Evolutionary conservation across 2,329 filamentous ascomycete species (phyloP).

Genomic region (Colletotrichum nymphaeae): DNA sequence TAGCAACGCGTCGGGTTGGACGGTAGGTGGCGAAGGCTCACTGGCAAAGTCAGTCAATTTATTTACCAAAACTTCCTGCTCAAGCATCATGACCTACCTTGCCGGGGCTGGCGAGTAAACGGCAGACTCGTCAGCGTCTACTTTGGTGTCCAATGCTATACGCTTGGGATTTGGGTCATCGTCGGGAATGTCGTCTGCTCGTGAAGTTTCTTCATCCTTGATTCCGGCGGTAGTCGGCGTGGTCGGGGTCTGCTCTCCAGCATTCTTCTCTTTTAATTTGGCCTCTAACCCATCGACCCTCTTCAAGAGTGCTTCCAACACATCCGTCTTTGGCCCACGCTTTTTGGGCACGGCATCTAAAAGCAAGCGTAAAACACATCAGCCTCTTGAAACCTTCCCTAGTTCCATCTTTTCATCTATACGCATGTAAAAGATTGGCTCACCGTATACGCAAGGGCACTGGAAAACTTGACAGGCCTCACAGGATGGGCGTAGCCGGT

Average conservation of each 20-base stretch:
- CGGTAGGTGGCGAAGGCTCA: slow-evolving; percentile 55
- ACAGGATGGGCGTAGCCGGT: slow-evolving; percentile 84
- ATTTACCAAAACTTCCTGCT: background rate
- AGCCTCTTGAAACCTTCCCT: slow-evolving; percentile 8
- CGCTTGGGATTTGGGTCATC: slow-evolving; percentile 55
- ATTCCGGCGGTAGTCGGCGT: slow-evolving; percentile 37
- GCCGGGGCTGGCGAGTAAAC: slow-evolving; percentile 55
- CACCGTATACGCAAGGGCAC: slow-evolving; percentile 89
- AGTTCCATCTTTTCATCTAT: background rate
- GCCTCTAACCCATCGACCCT: slow-evolving; percentile 88
- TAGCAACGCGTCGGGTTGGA: slow-evolving; percentile 72
- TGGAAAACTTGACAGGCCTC: slow-evolving; percentile 92
- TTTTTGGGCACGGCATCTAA: slow-evolving; percentile 90
- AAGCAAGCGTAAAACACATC: slow-evolving; percentile 4
- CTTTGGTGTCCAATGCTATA: slow-evolving; percentile 49
- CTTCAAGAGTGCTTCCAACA: slow-evolving; percentile 85
- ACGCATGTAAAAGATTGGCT: slow-evolving; percentile 40
- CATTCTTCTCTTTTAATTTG: slow-evolving; percentile 77
- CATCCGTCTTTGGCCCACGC: slow-evolving; percentile 89
- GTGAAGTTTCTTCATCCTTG: slow-evolving; percentile 40
- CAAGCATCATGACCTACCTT: slow-evolving; percentile 44
- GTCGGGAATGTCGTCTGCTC: slow-evolving; percentile 42
- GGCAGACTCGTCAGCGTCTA: slow-evolving; percentile 50
- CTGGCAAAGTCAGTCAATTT: slow-evolving; percentile 43
- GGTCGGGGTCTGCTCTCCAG: slow-evolving; percentile 44